These are phyloP conservation scores for Vitellaria paradoxa DNA, from an alignment of 179 eudicot genomes.

Conservation along the genomic window DNA sequence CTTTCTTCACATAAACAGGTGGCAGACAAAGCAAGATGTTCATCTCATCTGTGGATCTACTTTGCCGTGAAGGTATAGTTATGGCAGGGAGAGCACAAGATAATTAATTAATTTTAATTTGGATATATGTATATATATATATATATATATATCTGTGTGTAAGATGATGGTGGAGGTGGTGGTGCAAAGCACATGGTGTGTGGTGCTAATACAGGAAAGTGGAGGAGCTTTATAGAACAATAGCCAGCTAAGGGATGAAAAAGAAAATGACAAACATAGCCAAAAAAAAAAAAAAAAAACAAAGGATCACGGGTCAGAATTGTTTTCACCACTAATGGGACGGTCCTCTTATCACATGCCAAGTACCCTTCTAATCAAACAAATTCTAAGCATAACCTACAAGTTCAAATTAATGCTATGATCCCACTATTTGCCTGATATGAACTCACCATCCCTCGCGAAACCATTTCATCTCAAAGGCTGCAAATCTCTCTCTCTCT, in stretches of 20 bases:
- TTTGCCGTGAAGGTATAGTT: no score
- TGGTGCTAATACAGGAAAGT: conserved; percentile 10
- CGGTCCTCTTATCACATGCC: no score
- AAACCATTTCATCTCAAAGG: background rate
- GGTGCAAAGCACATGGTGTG: conserved; percentile 13
- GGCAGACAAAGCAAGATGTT: no score
- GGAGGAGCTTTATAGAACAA: conserved; percentile 14
- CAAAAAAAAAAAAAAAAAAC: background rate
- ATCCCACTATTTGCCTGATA: conserved; percentile 7
- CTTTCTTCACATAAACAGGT: no score
- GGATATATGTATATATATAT: no score
- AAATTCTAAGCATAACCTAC: no score
- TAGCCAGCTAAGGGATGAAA: conserved; percentile 13
- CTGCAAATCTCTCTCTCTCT: conserved; percentile 11
- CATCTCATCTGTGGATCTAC: no score
- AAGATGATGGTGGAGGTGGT: background rate
- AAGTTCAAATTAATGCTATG: conserved; percentile 9
- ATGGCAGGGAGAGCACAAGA: no score
- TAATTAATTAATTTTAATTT: no score
- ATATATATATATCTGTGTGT: no score
- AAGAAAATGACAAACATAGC: conserved; percentile 29
- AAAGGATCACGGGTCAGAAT: conserved; percentile 46
- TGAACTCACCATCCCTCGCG: background rate
- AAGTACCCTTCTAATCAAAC: no score
- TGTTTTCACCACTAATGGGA: no score